Evolutionary conservation across 2,329 filamentous ascomycete genomes (phyloP).

Genomic region (Microcera coccophila): DNA sequence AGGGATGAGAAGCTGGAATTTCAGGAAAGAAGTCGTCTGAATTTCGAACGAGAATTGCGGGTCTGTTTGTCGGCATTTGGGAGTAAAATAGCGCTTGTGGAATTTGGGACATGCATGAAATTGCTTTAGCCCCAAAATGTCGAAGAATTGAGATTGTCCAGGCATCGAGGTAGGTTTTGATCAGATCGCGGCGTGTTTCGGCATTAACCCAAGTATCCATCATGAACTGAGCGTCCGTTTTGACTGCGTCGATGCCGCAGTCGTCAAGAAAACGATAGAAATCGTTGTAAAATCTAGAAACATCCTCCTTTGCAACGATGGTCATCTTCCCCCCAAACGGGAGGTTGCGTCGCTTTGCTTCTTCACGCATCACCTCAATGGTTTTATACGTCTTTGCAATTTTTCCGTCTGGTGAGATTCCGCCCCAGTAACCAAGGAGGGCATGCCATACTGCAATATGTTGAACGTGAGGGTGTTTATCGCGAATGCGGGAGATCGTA

Average conservation of each 20-base stretch:
- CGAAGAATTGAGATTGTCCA: conserved; percentile 77
- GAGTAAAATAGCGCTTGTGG: conserved; percentile 84
- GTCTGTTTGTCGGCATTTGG: conserved; percentile 72
- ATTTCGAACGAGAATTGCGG: conserved; percentile 73
- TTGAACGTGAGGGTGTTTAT: conserved; percentile 66
- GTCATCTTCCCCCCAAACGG: conserved; percentile 63
- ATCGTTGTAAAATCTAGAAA: conserved; percentile 76
- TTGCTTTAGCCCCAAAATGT: conserved; percentile 72
- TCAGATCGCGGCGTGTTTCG: conserved; percentile 66
- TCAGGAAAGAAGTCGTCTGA: conserved; percentile 91
- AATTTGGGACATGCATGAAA: conserved; percentile 92
- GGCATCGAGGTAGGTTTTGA: conserved; percentile 73
- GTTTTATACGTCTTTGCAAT: conserved; percentile 79
- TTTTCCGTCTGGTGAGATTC: conserved; percentile 69
- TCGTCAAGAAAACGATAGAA: conserved; percentile 80
- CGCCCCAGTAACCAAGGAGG: conserved; percentile 85
- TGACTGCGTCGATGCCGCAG: conserved; percentile 78
- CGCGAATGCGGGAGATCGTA: conserved; percentile 65
- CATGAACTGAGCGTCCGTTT: conserved; percentile 90
- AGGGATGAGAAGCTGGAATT: conserved; percentile 74
- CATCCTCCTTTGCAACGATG: conserved; percentile 70
- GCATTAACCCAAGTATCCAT: conserved; percentile 71
- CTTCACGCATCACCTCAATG: conserved; percentile 50
- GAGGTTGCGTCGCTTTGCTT: conserved; percentile 43
- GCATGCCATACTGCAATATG: conserved; percentile 96